phyloP scores from a whole-genome alignment of 805 yeast genomes.

The Lipomyces yamadae region DNA sequence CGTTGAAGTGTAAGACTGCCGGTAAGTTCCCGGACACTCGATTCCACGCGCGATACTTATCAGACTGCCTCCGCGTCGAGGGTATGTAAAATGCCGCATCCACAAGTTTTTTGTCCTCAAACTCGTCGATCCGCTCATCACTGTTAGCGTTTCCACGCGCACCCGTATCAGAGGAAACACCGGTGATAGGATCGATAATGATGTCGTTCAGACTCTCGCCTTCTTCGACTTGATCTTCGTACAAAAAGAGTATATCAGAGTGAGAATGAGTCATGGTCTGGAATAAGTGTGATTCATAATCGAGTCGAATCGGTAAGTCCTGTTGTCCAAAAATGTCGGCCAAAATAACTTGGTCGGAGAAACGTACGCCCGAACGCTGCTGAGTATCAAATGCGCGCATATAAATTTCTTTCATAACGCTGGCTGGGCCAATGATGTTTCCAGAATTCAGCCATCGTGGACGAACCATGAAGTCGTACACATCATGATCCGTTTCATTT shows the following conservation, averaged over 20 bases:
- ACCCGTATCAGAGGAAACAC: slow-evolving; percentile 13
- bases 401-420: slow-evolving; percentile 17
- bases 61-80: slow-evolving; percentile 16
- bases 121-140: slow-evolving; percentile 17
- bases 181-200: slow-evolving; percentile 8
- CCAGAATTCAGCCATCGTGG: slow-evolving; percentile 34
- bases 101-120: slow-evolving; percentile 10
- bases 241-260: slow-evolving; percentile 27
- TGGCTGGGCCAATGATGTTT: slow-evolving; percentile 27
- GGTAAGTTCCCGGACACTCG: slow-evolving; percentile 30
- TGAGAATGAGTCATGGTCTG: slow-evolving; percentile 39
- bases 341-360: slow-evolving; percentile 35
- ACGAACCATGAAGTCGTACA: slow-evolving; percentile 12
- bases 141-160: slow-evolving; percentile 5
- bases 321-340: slow-evolving; percentile 34
- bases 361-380: slow-evolving; percentile 21
- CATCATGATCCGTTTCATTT: slow-evolving; percentile 30
- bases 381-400: slow-evolving; percentile 33
- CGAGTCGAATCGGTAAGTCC: slow-evolving; percentile 33
- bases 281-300: slow-evolving; percentile 32
- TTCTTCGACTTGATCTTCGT: slow-evolving; percentile 29
- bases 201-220: slow-evolving; percentile 13
- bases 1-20: slow-evolving; percentile 36
- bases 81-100: slow-evolving; percentile 19
- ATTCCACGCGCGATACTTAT: slow-evolving; percentile 34